Conservation (phyloP, 2,329 filamentous ascomycete species). For the Aschersonia sp. region DNA sequence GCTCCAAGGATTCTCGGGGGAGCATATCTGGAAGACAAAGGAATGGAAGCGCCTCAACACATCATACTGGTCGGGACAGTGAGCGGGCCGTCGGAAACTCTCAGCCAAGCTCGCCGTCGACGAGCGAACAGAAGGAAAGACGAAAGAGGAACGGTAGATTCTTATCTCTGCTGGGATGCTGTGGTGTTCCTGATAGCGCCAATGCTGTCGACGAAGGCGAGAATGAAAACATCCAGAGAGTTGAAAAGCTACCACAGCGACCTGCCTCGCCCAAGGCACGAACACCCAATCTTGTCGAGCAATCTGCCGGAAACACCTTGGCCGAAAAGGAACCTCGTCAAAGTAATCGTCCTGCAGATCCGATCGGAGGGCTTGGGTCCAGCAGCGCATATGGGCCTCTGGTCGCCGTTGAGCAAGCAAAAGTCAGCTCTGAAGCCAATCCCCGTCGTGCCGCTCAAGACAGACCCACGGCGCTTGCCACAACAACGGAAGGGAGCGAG, state of each 20-base stretch:
- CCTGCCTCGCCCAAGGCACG: slow-evolving; percentile 40
- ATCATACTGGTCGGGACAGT: slow-evolving; percentile 40
- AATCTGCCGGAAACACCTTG: slow-evolving; percentile 23
- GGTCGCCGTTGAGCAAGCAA: slow-evolving; percentile 23
- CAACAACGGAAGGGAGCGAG: slow-evolving; percentile 11
- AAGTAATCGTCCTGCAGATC: slow-evolving; percentile 18
- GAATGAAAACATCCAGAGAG: slow-evolving; percentile 39
- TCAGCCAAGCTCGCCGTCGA: slow-evolving; percentile 35
- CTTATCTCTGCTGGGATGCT: slow-evolving; percentile 51
- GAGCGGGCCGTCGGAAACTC: slow-evolving; percentile 34
- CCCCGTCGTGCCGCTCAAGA: slow-evolving; percentile 16
- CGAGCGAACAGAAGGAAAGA: slow-evolving; percentile 35
- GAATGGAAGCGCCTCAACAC: slow-evolving; percentile 56
- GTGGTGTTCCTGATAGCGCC: slow-evolving; percentile 46
- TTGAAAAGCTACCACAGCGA: slow-evolving; percentile 40
- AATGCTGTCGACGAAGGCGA: slow-evolving; percentile 38
- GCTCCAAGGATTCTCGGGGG: slow-evolving; percentile 50
- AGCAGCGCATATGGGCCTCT: slow-evolving; percentile 32
- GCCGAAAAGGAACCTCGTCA: slow-evolving; percentile 34
- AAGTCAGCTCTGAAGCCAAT: neutral
- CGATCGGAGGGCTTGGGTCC: slow-evolving; percentile 28
- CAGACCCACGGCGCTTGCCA: slow-evolving; percentile 24
- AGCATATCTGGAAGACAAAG: slow-evolving; percentile 49
- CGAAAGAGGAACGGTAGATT: slow-evolving; percentile 43
- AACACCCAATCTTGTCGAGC: slow-evolving; percentile 37